Base-by-base conservation (phyloP, 179 eudicot species). In the Gypsophila paniculata region DNA sequence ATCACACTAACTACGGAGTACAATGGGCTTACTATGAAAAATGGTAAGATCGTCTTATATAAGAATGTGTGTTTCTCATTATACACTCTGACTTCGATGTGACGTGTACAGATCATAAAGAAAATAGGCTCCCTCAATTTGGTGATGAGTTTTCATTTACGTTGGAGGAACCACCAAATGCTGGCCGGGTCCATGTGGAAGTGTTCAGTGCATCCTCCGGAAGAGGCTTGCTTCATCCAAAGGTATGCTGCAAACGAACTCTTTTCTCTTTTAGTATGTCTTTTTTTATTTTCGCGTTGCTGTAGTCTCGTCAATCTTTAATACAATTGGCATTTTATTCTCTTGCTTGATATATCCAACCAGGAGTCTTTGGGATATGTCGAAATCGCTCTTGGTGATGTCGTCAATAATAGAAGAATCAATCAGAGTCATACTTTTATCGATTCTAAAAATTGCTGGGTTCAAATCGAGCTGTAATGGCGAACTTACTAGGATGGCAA, bases 381-480 rank as follows among this genome's bases (percentile, higher is more conserved):
- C 23, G 97, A 93, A 67, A 86, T 93, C 72, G 74, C 69, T 74
- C 91, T 93, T 2, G 76, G 88, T 22, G 97, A 91, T 66, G 98
- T 88, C 1, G 88, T 93, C 23, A 76, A 49, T 78, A 93, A 93
- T 79, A 93, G 82, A 86, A 83, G 98, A 75, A 89, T 91, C 85
- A 93, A 91, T 44, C 93, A 89, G 80, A 91, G 79, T 59, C 87
- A 85, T 77, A 81, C 85, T 74, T 86, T 89, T 23, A 89, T 87
- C 15, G 95, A 89, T 73, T 89, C 95, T 6, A 89, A 80, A 73
- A 87, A 89, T 51, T 91, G 95, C 52, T 71, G 81, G 55, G 66
- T 93, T 63, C 98, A 93, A 61, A 79, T 93, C 14, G 98, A 93
- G 80, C 78, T 93, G 76, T 85, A 86, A 32, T 93, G 98, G 98